Base-by-base conservation (phyloP, 176 grass and related monocot species). In the Miscanthus lutarioriparius region DNA sequence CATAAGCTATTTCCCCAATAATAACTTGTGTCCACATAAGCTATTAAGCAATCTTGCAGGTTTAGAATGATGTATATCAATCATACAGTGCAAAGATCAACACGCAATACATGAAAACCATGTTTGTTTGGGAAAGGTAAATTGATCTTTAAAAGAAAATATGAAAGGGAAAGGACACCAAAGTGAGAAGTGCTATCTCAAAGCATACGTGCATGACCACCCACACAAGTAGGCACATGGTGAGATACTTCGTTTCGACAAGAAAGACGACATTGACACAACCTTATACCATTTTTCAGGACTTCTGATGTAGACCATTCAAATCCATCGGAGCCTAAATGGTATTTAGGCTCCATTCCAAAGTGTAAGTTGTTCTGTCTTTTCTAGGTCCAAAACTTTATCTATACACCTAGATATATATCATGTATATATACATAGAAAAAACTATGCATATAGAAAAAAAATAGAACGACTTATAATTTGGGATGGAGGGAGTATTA, bases 121-220 rank as follows among this genome's bases (percentile, higher is more conserved):
- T 61, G 37, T 80, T 48, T 68, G 58, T 27, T 72, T 35, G 32
- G 8, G 37, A 53, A 30, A 41, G 3, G 6, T 59, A 44, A 37
- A 56, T 20, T 27, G 12, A 10, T 64, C 35, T 32, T 43, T 74
- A 8, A 8, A 75, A 75, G 3, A 10, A 27, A 32, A 78, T 27
- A 14, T 38, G 14, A 48, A 64, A 70, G 54, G 63, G 25, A 68
- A 68, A 62, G 7, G 64, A 12, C 68, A 26, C 69, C 56, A 76
- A 74, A 85, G 82, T 3, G 12, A 81, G 48, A 32, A 28, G n/a
- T 33, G 17, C 40, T 76, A 64, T 89, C 72, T 56, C 71, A 82
- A 86, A 82, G 78, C 87, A 26, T 76, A 53, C 25, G 22, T 45
- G n/a, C 32, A 3, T 63, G 59, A 25, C 23, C 25, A 64, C 61